Conservation (phyloP, 2,329 filamentous ascomycete genomes). For the Dothidotthia symphoricarpi region DNA sequence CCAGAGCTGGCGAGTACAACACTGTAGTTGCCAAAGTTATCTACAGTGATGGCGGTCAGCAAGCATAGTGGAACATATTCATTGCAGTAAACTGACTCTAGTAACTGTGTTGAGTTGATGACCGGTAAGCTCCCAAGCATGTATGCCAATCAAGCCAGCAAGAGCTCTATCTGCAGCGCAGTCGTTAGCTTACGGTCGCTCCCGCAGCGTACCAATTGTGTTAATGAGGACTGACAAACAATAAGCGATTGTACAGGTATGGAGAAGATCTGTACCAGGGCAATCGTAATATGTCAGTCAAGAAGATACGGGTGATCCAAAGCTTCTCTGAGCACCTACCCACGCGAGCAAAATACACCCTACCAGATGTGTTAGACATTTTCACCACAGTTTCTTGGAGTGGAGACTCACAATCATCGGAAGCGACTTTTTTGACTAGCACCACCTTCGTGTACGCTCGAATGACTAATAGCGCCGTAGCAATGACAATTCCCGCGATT, state of each 20-base stretch:
- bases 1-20: constrained; percentile 12
- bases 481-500: constrained; percentile 16
- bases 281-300: neutral
- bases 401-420: constrained; percentile 23
- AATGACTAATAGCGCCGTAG: constrained; percentile 16
- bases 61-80: neutral
- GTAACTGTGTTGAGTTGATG: constrained; percentile 13
- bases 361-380: neutral
- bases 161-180: constrained; percentile 7
- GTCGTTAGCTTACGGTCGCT: neutral
- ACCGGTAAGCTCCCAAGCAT: constrained; percentile 15
- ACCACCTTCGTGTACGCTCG: constrained; percentile 23
- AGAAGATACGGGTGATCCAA: too few relatives aligned
- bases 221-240: constrained; percentile 4
- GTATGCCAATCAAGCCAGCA: constrained; percentile 12
- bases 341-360: constrained; percentile 11
- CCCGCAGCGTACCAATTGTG: neutral
- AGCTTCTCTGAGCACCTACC: constrained; percentile 4
- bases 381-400: neutral
- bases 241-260: constrained; percentile 10
- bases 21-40: constrained; percentile 14
- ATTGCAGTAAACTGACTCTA: constrained; percentile 2
- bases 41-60: constrained; percentile 2
- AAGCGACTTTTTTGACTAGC: constrained; percentile 16
- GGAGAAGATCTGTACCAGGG: constrained; percentile 3